Evolutionary conservation across 345 rosid species (phyloP).

Genomic region (Eucalyptus grandis): DNA sequence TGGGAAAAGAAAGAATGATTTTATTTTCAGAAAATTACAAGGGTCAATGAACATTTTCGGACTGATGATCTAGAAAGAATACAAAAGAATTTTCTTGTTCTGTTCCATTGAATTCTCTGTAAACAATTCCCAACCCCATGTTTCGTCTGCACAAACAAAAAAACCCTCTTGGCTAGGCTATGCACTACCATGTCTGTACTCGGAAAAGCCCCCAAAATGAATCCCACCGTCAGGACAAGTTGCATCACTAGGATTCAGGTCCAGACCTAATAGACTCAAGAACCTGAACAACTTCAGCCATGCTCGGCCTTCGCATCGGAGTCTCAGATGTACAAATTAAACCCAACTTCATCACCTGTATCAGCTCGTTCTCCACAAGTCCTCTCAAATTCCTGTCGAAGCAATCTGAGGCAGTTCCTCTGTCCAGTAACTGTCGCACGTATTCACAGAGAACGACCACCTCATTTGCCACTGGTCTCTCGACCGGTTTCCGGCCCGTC

Average conservation of each 20-base stretch:
- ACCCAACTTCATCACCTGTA: slow-evolving; percentile 92
- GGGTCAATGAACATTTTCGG: slow-evolving; percentile 3
- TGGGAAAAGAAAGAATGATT: slow-evolving; percentile 3
- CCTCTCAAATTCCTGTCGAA: slow-evolving; percentile 68
- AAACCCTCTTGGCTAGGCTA: slow-evolving; percentile 7
- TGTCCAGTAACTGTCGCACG: slow-evolving; percentile 63
- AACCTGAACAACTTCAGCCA: slow-evolving; percentile 95
- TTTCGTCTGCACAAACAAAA: not conserved
- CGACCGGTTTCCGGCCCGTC: slow-evolving; percentile 91
- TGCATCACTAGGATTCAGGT: slow-evolving; percentile 23
- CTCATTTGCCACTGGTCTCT: slow-evolving; percentile 49
- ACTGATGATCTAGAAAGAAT: slow-evolving; percentile 11
- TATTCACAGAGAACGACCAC: slow-evolving; percentile 74
- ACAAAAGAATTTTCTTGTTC: slow-evolving; percentile 30
- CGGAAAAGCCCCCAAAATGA: not conserved
- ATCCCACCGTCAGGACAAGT: not conserved
- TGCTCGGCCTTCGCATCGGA: slow-evolving; percentile 86
- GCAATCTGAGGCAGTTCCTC: slow-evolving; percentile 74
- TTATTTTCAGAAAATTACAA: slow-evolving; percentile 23
- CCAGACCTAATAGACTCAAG: slow-evolving; percentile 87
- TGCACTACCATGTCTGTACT: not conserved
- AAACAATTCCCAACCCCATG: not conserved
- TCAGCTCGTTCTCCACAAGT: slow-evolving; percentile 78
- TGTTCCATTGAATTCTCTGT: not conserved
- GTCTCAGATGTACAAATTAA: slow-evolving; percentile 64